Evolutionary conservation across 1,284 basidiomycete species (phyloP).

Genomic region (Trametes hirsuta): DNA sequence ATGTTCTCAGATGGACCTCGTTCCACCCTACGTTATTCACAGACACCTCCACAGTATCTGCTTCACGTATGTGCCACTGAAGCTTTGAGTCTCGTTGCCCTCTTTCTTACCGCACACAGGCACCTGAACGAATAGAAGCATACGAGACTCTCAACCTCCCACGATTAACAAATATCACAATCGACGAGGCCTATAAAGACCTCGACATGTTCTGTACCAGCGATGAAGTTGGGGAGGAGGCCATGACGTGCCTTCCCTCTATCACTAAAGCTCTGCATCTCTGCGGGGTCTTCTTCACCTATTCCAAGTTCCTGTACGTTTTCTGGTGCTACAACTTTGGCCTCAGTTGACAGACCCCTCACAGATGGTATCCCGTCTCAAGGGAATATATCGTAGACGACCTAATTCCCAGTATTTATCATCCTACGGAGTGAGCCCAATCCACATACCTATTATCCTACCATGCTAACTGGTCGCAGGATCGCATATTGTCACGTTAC

Average conservation of each 20-base stretch:
- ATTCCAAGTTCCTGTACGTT: slow-evolving; percentile 52
- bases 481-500: slow-evolving; percentile 16
- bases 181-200: slow-evolving; percentile 34
- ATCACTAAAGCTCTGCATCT: slow-evolving; percentile 55
- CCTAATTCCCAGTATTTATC: slow-evolving; percentile 49
- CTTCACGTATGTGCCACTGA: slow-evolving; percentile 45
- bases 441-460: not conserved
- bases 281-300: slow-evolving; percentile 59
- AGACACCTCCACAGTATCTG: slow-evolving; percentile 44
- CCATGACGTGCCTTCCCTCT: slow-evolving; percentile 49
- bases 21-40: slow-evolving; percentile 5
- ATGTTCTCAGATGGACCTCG: slow-evolving; percentile 14
- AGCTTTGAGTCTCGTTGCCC: too few species aligned
- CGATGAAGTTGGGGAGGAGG: slow-evolving; percentile 40
- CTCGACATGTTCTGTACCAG: slow-evolving; percentile 37
- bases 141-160: slow-evolving; percentile 6
- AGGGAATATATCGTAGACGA: slow-evolving; percentile 50
- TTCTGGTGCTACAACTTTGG: slow-evolving; percentile 14
- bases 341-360: not conserved
- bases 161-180: slow-evolving; percentile 24
- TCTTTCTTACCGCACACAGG: slow-evolving; percentile 10
- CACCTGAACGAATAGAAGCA: slow-evolving; percentile 22
- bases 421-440: slow-evolving; percentile 38
- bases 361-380: slow-evolving; percentile 34
- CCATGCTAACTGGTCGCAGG: not conserved